Percentiles rank a stretch among this genome's conserved stretches.
Conservation (phyloP, 495 filamentous ascomycete species). For the Chlorociboria aeruginascens region DNA sequence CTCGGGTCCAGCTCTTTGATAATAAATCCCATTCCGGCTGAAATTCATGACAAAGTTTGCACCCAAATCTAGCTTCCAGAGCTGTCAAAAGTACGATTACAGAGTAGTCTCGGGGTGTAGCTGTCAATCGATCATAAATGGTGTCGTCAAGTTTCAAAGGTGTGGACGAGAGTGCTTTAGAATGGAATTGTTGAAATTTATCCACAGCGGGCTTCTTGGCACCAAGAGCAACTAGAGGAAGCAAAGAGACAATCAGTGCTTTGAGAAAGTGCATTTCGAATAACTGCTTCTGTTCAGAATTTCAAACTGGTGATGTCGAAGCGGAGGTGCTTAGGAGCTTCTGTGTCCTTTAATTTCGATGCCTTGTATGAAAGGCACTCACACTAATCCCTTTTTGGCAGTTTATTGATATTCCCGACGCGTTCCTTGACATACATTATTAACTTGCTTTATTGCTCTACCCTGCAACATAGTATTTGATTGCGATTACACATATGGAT, state of each 20-base stretch:
- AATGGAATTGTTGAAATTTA: conserved; percentile 55
- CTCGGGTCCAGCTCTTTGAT: conserved; percentile 74
- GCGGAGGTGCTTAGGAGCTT: no score
- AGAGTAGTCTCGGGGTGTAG: conserved; percentile 70
- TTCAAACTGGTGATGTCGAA: background rate
- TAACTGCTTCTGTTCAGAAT: conserved; percentile 3
- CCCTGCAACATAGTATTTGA: background rate
- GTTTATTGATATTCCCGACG: conserved; percentile 21
- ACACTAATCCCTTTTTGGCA: conserved; percentile 10
- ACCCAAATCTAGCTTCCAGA: conserved; percentile 73
- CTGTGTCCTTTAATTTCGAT: background rate
- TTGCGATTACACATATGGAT: conserved; percentile 9
- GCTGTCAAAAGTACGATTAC: conserved; percentile 80
- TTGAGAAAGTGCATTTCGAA: conserved; percentile 44
- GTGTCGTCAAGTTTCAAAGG: conserved; percentile 67
- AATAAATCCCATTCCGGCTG: conserved; percentile 91
- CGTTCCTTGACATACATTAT: background rate
- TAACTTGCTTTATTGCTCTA: background rate
- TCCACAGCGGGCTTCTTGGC: conserved; percentile 43
- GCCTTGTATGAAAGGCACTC: background rate
- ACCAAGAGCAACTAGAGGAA: conserved; percentile 42
- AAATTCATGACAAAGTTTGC: conserved; percentile 78
- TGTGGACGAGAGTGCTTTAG: conserved; percentile 49
- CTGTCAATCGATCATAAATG: conserved; percentile 62
- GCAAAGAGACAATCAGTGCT: conserved; percentile 34